Conservation (phyloP, 202 grass and related monocot genomes). For the Musa balbisiana region DNA sequence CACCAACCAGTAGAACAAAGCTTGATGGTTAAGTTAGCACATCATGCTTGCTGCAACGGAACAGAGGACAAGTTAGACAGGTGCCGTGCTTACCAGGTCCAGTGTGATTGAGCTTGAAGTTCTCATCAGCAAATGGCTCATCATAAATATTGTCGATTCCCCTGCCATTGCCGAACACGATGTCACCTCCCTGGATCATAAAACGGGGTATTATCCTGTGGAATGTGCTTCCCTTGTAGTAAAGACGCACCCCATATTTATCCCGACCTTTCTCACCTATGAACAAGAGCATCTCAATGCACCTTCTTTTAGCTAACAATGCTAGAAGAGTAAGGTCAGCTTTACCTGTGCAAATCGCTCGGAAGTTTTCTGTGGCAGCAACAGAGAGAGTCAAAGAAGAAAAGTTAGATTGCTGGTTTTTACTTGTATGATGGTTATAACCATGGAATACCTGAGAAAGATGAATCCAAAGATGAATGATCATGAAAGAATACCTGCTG, state of each 20-base stretch:
- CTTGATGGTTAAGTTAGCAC: background rate
- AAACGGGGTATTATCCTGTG: slow-evolving; percentile 92
- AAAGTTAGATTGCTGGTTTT: background rate
- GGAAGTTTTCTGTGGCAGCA: slow-evolving; percentile 68
- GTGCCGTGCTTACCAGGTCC: slow-evolving; percentile 38
- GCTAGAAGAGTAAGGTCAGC: background rate
- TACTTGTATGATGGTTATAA: too few relatives aligned
- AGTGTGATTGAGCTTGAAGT: slow-evolving; percentile 94
- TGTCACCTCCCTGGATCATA: slow-evolving; percentile 96
- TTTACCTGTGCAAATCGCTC: slow-evolving; percentile 84
- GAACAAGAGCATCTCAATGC: slow-evolving; percentile 12
- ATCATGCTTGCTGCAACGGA: background rate
- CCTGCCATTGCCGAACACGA: slow-evolving; percentile 74
- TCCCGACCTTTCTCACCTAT: slow-evolving; percentile 79
- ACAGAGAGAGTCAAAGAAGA: slow-evolving; percentile 2
- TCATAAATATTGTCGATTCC: slow-evolving; percentile 82
- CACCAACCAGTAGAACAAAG: slow-evolving; percentile 1
- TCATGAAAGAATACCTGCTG: slow-evolving; percentile 50
- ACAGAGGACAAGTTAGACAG: background rate
- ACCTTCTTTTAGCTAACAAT: background rate
- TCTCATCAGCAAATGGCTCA: slow-evolving; percentile 69
- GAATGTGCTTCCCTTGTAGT: slow-evolving; percentile 86
- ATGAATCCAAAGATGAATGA: background rate
- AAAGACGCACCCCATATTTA: slow-evolving; percentile 68
- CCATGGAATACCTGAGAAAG: background rate